Evolutionary conservation across 768 basidiomycete genomes (phyloP).

Genomic region (Lentinula boryana): DNA sequence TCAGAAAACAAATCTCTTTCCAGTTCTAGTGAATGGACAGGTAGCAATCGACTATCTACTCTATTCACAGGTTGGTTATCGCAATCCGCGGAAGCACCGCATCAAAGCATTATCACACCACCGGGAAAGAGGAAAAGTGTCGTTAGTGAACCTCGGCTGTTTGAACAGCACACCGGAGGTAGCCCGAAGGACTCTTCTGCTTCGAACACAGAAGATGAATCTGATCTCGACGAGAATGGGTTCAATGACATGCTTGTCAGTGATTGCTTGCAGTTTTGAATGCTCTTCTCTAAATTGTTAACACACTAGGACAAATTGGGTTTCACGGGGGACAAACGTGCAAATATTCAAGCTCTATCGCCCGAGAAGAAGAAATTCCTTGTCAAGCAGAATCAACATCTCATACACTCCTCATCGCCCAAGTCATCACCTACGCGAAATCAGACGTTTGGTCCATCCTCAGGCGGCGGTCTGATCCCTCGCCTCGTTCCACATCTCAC

Average conservation of each 20-base stretch:
- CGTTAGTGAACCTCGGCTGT: constrained; percentile 66
- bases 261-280: not conserved
- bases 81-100: constrained; percentile 31
- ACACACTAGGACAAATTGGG: constrained; percentile 60
- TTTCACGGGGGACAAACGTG: constrained; percentile 64
- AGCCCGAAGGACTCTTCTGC: constrained; percentile 17
- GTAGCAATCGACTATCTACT: constrained; percentile 53
- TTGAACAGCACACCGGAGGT: constrained; percentile 39
- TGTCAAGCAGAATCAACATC: constrained; percentile 47
- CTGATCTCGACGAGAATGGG: constrained; percentile 33
- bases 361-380: constrained; percentile 61
- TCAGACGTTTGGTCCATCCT: constrained; percentile 49
- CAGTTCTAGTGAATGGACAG: constrained; percentile 40
- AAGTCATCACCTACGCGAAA: constrained; percentile 21
- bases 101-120: constrained; percentile 23
- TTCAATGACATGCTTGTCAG: constrained; percentile 73
- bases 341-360: constrained; percentile 56
- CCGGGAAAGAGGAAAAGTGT: constrained; percentile 42
- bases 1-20: constrained; percentile 10
- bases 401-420: constrained; percentile 22
- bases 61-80: constrained; percentile 66
- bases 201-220: constrained; percentile 23
- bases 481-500: constrained; percentile 69
- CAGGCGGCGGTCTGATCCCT: constrained; percentile 50
- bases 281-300: constrained; percentile 5